Evolutionary conservation across 129 eudicot genomes (phyloP), one percentile per base, ranked within the genome.

Genomic region (Tagetes patula): DNA sequence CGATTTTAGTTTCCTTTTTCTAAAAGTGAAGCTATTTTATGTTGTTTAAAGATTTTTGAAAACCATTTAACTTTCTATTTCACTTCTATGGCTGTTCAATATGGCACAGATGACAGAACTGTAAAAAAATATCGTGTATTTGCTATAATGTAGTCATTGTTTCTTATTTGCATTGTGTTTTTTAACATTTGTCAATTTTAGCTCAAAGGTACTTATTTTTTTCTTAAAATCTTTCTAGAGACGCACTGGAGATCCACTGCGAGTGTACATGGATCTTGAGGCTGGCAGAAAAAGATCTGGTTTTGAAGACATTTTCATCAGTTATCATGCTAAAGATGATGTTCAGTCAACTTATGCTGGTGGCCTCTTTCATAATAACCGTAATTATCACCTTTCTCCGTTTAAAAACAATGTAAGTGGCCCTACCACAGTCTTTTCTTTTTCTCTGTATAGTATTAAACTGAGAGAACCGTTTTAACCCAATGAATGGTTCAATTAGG

Each of bases 261-360:
- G 96, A 43, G 94, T 86, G 14, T 95, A 95, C 82, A 90, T 95
- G 99, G 97, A 95, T 85, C 99, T 95, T 69, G 99, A 95, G 78
- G 94, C 97, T 77, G 99, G 99, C 58, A 88, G 99, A 76, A 90
- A 81, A 78, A 85, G 81, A 58, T 95, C 99, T 9, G 97, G 96
- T 64, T 76, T 59, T 30, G 99, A 95, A 84, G 99, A 95, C 79
- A 80, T 95, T 42, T 95, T 88, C 56, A 71, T 95, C 37, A 84
- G 99, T 70, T 95, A 95, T 75, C 99, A 95, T 81, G 99, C 99
- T 47, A 73, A 87, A 80, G 99, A 95, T 75, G 96, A 95, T 80
- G 99, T 95, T 73, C 99, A 95, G 76, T 79, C 99, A 71, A 95
- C 99, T 74, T 95, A 95, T 82, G 99, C 99, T 48, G 99, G 99